These are phyloP conservation scores for Talaromyces piceae DNA, from an alignment of 2,329 filamentous ascomycete genomes.

Conservation along the genomic window DNA sequence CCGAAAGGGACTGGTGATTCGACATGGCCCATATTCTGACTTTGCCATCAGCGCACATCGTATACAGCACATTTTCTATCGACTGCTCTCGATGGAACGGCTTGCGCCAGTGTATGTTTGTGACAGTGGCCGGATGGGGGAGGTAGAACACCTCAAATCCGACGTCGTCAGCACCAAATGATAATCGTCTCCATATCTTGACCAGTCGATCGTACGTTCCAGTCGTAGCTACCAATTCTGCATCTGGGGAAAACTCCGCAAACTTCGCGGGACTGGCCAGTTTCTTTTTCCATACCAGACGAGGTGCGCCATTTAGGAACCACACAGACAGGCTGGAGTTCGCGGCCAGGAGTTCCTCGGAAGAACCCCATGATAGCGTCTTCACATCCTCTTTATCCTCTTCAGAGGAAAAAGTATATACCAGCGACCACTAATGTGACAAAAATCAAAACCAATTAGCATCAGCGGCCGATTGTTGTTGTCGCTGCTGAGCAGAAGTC, in stretches of 20 bases:
- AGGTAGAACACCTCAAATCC: constrained; percentile 89
- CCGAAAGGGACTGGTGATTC: constrained; percentile 62
- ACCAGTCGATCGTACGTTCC: constrained; percentile 72
- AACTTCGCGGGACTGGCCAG: constrained; percentile 67
- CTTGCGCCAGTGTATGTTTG: constrained; percentile 75
- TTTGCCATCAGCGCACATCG: constrained; percentile 71
- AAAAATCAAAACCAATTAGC: no score
- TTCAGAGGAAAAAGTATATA: constrained; percentile 42
- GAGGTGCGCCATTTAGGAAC: constrained; percentile 41
- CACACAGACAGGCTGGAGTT: constrained; percentile 65
- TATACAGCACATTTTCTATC: constrained; percentile 82
- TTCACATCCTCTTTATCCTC: constrained; percentile 38
- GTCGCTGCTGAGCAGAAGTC: background rate
- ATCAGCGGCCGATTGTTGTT: background rate
- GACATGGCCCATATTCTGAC: constrained; percentile 77
- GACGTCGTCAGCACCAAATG: constrained; percentile 74
- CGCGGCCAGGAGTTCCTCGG: constrained; percentile 77
- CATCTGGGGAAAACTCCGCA: constrained; percentile 77
- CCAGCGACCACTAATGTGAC: constrained; percentile 50
- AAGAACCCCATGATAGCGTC: constrained; percentile 77
- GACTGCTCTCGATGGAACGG: constrained; percentile 70
- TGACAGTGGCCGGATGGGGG: constrained; percentile 73
- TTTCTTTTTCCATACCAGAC: constrained; percentile 62
- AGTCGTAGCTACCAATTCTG: constrained; percentile 74
- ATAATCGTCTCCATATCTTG: constrained; percentile 86